Percentiles rank a stretch among this genome's conserved stretches.
Evolutionary conservation across 2,329 filamentous ascomycete species (phyloP).

Genomic region (Colletotrichum lupini): DNA sequence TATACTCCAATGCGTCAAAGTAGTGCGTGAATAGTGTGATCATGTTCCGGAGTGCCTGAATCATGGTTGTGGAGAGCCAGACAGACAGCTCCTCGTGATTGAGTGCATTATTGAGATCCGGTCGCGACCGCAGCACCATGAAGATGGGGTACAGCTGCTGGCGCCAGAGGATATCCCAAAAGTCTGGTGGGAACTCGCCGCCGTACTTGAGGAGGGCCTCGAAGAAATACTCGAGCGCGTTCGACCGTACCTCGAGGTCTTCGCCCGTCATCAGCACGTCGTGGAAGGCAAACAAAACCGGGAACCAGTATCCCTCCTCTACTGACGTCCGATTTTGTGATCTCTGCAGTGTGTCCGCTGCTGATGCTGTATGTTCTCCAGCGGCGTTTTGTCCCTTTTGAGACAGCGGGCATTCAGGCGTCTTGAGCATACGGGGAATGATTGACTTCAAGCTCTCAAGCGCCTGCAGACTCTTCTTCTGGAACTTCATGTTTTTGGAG

Average conservation of each 20-base stretch:
- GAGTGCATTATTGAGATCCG: constrained; percentile 93
- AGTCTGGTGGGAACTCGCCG: constrained; percentile 89
- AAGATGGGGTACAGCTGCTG: constrained; percentile 98
- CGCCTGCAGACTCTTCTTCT: constrained; percentile 97
- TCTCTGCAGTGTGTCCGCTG: constrained; percentile 56
- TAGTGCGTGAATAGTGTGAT: constrained; percentile 99
- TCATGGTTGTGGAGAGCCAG: constrained; percentile 99
- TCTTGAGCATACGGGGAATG: constrained; percentile 93
- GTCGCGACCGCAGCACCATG: constrained; percentile 95
- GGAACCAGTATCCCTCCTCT: constrained; percentile 99
- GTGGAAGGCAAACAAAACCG: constrained; percentile 97
- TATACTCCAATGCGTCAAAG: constrained; percentile 94
- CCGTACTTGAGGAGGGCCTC: constrained; percentile 92
- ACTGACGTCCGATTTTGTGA: constrained; percentile 84
- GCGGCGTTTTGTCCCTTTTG: constrained; percentile 60
- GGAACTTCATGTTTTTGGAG: constrained; percentile 97
- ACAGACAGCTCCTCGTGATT: constrained; percentile 98
- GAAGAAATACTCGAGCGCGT: constrained; percentile 95
- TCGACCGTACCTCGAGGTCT: constrained; percentile 92
- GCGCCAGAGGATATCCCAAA: constrained; percentile 98
- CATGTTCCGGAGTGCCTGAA: constrained; percentile 97
- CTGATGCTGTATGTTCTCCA: constrained; percentile 51
- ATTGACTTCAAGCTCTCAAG: constrained; percentile 95
- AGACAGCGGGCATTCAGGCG: constrained; percentile 92
- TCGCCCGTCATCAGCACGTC: constrained; percentile 99